phyloP scores from a whole-genome alignment of 768 basidiomycete genomes.

The Phlegmacium glaucopus region DNA sequence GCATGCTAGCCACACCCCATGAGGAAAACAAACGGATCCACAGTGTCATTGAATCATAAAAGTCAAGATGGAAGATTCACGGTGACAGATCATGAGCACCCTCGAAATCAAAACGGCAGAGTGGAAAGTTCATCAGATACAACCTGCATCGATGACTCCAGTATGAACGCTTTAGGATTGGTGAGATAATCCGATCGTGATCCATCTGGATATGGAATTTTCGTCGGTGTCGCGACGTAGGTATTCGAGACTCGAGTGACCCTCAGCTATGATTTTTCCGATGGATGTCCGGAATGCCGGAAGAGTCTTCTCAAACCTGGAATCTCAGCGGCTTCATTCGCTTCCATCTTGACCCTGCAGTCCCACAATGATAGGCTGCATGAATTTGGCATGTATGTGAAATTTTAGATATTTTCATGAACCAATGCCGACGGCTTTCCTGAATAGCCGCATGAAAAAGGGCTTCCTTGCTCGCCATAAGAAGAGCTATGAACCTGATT shows the following conservation, averaged over 20 bases:
- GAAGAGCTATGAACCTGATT: neutral
- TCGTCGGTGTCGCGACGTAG: conserved; percentile 6
- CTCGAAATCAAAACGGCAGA: conserved; percentile 7
- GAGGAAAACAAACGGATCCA: conserved; percentile 19
- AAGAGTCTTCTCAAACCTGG: neutral
- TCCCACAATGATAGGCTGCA: neutral
- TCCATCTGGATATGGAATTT: conserved; percentile 1
- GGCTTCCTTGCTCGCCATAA: neutral
- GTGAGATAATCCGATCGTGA: conserved; percentile 14
- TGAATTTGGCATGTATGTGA: neutral
- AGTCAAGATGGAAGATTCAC: conserved; percentile 16
- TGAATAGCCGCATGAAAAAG: neutral
- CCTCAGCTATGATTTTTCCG: conserved; percentile 8
- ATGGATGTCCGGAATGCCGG: conserved; percentile 12
- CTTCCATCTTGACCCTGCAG: neutral
- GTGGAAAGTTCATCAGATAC: conserved; percentile 3
- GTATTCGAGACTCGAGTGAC: neutral
- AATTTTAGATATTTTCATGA: neutral
- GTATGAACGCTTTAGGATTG: conserved; percentile 27
- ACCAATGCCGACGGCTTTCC: neutral
- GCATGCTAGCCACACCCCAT: conserved; percentile 29
- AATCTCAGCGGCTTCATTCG: neutral
- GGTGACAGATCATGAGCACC: conserved; percentile 1
- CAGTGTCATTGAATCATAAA: conserved; percentile 33
- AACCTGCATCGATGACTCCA: too few species aligned